Conservation (phyloP, 768 basidiomycete genomes). For the Suillus weaverae region DNA sequence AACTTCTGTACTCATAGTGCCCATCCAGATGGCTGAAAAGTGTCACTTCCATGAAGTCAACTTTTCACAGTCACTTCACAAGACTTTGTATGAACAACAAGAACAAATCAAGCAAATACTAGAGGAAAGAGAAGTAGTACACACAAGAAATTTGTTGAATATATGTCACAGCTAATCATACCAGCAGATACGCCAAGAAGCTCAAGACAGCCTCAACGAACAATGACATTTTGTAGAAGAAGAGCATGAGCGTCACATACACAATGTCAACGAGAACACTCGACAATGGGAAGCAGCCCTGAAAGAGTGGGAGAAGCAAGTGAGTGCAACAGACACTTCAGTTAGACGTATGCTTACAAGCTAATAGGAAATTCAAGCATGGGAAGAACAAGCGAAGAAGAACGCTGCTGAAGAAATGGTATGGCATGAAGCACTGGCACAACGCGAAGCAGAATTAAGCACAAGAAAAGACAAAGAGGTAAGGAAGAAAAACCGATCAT, state of each 20-base stretch:
- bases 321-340: too few relatives aligned
- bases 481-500: too few relatives aligned
- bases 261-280: too few relatives aligned
- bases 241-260: too few relatives aligned
- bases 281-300: too few relatives aligned
- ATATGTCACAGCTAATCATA: not conserved
- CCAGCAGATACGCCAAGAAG: not conserved
- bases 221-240: too few relatives aligned
- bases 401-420: not conserved
- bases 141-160: not conserved
- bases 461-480: too few relatives aligned
- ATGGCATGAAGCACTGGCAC: too few relatives aligned
- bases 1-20: not conserved
- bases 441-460: too few relatives aligned
- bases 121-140: not conserved
- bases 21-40: conserved; percentile 1
- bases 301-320: too few relatives aligned
- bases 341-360: not conserved
- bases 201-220: too few relatives aligned
- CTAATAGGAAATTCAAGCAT: not conserved
- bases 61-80: not conserved
- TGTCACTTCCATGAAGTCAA: conserved; percentile 2
- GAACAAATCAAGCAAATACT: not conserved
- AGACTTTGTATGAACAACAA: not conserved
- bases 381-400: not conserved